A percentile compares a stretch with the other conserved stretches of the same genome.
These are phyloP conservation scores for Suillus subluteus DNA, from an alignment of 768 basidiomycete genomes.

Conservation along the genomic window DNA sequence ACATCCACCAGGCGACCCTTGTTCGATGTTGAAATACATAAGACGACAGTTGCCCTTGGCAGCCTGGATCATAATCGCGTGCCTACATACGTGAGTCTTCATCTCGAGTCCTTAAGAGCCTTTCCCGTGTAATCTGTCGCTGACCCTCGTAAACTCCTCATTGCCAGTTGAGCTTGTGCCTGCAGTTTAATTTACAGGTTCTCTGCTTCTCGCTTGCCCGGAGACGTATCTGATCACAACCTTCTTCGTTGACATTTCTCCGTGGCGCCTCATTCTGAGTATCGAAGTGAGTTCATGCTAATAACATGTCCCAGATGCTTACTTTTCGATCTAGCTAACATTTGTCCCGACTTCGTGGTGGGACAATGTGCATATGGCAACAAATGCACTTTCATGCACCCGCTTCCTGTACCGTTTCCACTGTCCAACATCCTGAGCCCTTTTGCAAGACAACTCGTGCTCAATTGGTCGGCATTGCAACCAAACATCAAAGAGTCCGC, in stretches of 20 bases:
- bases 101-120: too few relatives aligned
- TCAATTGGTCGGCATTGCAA: conserved; percentile 21
- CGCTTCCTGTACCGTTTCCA: conserved; percentile 7
- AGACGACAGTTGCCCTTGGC: conserved; percentile 13
- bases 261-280: conserved; percentile 26
- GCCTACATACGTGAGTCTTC: too few relatives aligned
- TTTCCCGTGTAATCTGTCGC: too few relatives aligned
- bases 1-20: conserved; percentile 17
- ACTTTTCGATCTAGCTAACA: conserved; percentile 33
- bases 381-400: conserved; percentile 43
- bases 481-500: conserved; percentile 21
- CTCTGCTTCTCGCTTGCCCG: conserved; percentile 5
- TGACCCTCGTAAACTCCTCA: not conserved
- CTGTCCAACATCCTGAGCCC: conserved; percentile 19
- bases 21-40: conserved; percentile 15
- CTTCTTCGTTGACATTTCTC: not conserved
- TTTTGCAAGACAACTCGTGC: conserved; percentile 16
- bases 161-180: not conserved
- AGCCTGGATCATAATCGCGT: conserved; percentile 24
- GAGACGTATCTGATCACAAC: not conserved
- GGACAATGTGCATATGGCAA: conserved; percentile 43
- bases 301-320: conserved; percentile 6
- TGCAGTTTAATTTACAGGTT: conserved; percentile 3
- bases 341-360: conserved; percentile 36
- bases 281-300: conserved; percentile 34